These are phyloP conservation scores for Syzygium aqueum DNA, from an alignment of 345 rosid genomes.

Conservation along the genomic window DNA sequence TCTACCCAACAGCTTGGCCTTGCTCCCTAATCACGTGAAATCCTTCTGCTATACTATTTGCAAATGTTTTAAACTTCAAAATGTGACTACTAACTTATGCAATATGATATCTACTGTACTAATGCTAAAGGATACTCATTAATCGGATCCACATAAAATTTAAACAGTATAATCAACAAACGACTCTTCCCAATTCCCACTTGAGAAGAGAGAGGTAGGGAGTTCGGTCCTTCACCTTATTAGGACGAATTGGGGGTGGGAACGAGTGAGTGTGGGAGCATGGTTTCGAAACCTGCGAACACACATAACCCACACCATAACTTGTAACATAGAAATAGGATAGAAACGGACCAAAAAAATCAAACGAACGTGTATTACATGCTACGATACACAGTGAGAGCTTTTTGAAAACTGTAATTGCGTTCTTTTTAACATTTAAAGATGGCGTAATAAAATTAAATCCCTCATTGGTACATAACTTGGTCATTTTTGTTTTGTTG, in stretches of 20 bases:
- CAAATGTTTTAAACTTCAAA: background rate
- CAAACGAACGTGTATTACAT: background rate
- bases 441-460: too few species aligned
- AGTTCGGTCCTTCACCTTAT: too few species aligned
- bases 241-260: too few species aligned
- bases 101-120: background rate
- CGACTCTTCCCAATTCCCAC: too few species aligned
- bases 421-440: background rate
- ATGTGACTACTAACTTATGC: background rate
- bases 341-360: too few species aligned
- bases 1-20: background rate
- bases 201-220: too few species aligned
- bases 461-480: too few species aligned
- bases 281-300: too few species aligned
- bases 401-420: background rate
- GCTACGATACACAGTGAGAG: background rate
- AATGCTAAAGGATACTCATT: background rate
- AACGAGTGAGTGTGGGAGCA: too few species aligned
- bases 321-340: too few species aligned
- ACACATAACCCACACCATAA: too few species aligned
- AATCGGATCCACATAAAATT: background rate
- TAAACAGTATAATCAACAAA: background rate
- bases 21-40: background rate
- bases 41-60: background rate
- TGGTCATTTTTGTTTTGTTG: too few species aligned